phyloP scores from a whole-genome alignment of 345 rosid genomes.

The Mercurialis annua region DNA sequence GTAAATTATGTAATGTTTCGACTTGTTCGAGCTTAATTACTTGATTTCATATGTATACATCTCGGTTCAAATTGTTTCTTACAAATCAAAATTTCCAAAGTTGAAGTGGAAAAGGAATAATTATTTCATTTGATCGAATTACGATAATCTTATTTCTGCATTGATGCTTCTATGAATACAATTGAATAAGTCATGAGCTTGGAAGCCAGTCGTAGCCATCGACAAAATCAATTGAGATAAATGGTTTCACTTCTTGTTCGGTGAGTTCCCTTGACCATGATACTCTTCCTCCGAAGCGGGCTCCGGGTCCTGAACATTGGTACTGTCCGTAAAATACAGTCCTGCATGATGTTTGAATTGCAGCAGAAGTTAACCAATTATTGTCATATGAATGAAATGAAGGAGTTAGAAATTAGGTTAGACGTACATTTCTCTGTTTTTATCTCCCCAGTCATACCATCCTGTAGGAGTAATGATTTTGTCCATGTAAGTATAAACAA shows the following conservation, averaged over 20 bases:
- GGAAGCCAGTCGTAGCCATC: conserved; percentile 41
- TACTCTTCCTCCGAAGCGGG: conserved; percentile 40
- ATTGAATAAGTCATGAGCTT: background rate
- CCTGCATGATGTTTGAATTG: conserved; percentile 29
- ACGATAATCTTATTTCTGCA: no score
- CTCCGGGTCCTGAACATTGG: conserved; percentile 46
- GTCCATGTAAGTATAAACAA: conserved; percentile 40
- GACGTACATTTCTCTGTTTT: conserved; percentile 34
- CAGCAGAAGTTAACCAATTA: background rate
- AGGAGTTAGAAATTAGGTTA: background rate
- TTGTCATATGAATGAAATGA: background rate
- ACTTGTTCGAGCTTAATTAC: background rate
- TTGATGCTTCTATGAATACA: background rate
- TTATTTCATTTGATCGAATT: no score
- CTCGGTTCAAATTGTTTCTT: background rate
- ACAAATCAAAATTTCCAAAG: no score
- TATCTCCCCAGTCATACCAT: conserved; percentile 46
- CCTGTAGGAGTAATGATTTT: conserved; percentile 33
- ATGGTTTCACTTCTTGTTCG: conserved; percentile 30
- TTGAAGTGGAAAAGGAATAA: no score
- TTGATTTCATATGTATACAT: background rate
- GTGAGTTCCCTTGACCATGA: conserved; percentile 47
- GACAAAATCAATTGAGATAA: conserved; percentile 34
- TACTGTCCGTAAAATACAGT: conserved; percentile 48
- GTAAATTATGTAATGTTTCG: background rate